Percentiles rank a stretch among this genome's conserved stretches.
Conservation (phyloP, 1,284 basidiomycete species). For the Ustilago hordei region DNA sequence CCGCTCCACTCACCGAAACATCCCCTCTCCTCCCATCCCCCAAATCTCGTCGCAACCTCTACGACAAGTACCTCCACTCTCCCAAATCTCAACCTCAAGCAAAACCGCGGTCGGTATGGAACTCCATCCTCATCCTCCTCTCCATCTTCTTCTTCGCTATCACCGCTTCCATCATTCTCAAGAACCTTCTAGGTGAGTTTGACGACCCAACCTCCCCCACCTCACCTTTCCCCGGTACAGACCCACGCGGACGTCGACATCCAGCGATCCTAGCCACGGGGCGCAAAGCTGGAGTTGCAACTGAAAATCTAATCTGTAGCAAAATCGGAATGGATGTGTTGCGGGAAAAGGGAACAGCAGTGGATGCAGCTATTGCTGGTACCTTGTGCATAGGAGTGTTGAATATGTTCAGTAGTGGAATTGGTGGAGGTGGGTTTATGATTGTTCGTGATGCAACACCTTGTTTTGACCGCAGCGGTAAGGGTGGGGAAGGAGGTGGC, state of each 20-base stretch:
- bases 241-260: constrained; percentile 42
- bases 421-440: constrained; percentile 70
- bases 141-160: constrained; percentile 43
- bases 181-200: constrained; percentile 41
- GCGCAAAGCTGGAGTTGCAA: constrained; percentile 52
- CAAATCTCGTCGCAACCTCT: background rate
- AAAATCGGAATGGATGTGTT: constrained; percentile 62
- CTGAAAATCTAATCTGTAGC: constrained; percentile 54
- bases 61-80: background rate
- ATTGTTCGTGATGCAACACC: constrained; percentile 69
- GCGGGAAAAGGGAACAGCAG: constrained; percentile 84
- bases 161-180: constrained; percentile 39
- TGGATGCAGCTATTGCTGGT: constrained; percentile 83
- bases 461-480: constrained; percentile 72
- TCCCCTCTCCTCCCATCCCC: constrained; percentile 21
- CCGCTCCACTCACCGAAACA: constrained; percentile 15
- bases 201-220: constrained; percentile 12
- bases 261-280: constrained; percentile 50
- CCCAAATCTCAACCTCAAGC: constrained; percentile 6
- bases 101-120: constrained; percentile 17
- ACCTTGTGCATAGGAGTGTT: constrained; percentile 70
- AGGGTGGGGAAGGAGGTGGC: background rate
- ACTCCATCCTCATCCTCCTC: constrained; percentile 46
- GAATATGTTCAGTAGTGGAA: constrained; percentile 70
- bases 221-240: constrained; percentile 1